Percentiles rank a stretch among this genome's conserved stretches.
Evolutionary conservation across 306 rosid species (phyloP).

Genomic region (Lathyrus tuberosus): DNA sequence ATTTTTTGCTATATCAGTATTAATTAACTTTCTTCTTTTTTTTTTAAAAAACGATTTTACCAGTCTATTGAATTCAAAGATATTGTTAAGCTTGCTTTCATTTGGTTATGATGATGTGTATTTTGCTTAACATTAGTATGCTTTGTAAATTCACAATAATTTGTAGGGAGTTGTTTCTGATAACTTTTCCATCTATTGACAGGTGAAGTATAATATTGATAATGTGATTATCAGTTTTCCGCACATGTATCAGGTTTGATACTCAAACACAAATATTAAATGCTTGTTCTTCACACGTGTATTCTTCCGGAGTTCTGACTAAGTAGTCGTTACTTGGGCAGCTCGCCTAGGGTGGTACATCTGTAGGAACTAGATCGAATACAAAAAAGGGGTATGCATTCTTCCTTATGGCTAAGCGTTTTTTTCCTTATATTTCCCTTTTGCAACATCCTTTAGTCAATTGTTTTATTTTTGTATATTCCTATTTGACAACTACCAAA

Average conservation of each 20-base stretch:
- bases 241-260: conserved; percentile 82
- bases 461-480: conserved; percentile 7
- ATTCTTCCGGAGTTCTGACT: conserved; percentile 24
- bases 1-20: too few relatives aligned
- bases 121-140: too few relatives aligned
- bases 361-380: conserved; percentile 98
- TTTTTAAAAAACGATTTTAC: too few relatives aligned
- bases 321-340: conserved; percentile 48
- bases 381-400: conserved; percentile 83
- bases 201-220: conserved; percentile 92
- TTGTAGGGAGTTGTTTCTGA: too few relatives aligned
- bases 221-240: conserved; percentile 77
- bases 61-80: too few relatives aligned
- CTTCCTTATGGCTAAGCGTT: conserved; percentile 29
- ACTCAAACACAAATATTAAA: neutral
- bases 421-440: conserved; percentile 16
- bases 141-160: too few relatives aligned
- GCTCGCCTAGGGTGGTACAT: conserved; percentile 98
- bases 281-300: conserved; percentile 12
- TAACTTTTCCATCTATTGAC: conserved; percentile 16
- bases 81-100: too few relatives aligned
- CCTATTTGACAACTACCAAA: neutral
- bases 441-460: conserved; percentile 6
- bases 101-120: too few relatives aligned
- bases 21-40: too few relatives aligned